Base-by-base conservation (phyloP, 78 protist genomes). In the Polysphondylium violaceum region DNA sequence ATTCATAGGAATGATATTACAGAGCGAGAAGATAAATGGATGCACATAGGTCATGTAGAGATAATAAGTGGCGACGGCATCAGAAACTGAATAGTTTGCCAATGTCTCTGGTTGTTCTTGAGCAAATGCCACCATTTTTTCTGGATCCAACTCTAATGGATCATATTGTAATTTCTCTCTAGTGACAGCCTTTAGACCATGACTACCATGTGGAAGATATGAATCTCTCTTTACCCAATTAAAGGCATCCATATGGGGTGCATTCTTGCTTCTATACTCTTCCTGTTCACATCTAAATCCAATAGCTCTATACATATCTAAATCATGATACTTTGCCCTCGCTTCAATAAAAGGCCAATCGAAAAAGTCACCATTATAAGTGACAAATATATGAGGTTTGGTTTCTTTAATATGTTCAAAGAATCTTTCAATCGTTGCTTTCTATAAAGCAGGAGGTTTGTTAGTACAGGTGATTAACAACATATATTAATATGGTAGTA, bases 141-240 rank as follows among this genome's bases (percentile, higher is more conserved):
- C 99, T 23, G 99, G 99, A 75, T 98, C 98, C 21, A 99, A 0
- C 40, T 99, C 99, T 35, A 97, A 47, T 8, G 99, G 99, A 69
- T 99, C 98, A 89, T 98, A 99, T 21, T 98, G 98, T 12, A 99
- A 93, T 81, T 98, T 98, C 50, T 88, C 91, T n/a, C 94, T 87
- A 19, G 98, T 95, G 3, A 98, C 99, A 0, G 98, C 99, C 79
- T 95, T 91, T 29, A 98, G 93, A 69, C 98, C 98, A 23, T 97
- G 99, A n/a, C 86, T 33, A 3, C 99, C 99, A 19, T 94, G 98
- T 17, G 99, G 99, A 23, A 99, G 97, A 75, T 99, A 99, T 0
- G 97, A 90, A 79, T 99, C 99, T n/a, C 99, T 97, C 95, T 97
- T 93, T 11, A 99, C 99, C 99, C 99, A 99, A 50, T 60, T 27